A percentile compares a stretch with the other conserved stretches of the same genome.
Evolutionary conservation across 1,284 basidiomycete species (phyloP).

Genomic region (Cutaneotrichosporon cutaneum): DNA sequence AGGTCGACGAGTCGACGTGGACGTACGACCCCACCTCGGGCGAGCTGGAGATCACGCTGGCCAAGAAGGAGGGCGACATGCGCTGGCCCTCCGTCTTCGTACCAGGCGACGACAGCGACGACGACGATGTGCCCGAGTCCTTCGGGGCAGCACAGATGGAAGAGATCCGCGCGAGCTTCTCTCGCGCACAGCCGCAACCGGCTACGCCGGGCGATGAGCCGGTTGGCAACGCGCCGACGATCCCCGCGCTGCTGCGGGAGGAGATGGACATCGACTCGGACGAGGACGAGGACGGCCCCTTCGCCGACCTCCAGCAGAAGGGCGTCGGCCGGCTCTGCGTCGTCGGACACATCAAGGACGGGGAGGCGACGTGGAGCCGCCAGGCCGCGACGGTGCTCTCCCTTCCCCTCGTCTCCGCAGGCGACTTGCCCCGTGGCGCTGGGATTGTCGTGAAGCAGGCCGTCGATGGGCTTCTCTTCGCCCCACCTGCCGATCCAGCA

Average conservation of each 20-base stretch:
- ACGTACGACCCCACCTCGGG: conserved; percentile 75
- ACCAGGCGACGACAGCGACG: conserved; percentile 36
- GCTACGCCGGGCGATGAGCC: conserved; percentile 16
- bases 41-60: conserved; percentile 74
- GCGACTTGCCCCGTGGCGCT: conserved; percentile 31
- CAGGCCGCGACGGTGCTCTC: conserved; percentile 36
- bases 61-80: conserved; percentile 70
- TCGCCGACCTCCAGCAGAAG: conserved; percentile 47
- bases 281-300: conserved; percentile 40
- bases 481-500: conserved; percentile 31
- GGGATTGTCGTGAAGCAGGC: conserved; percentile 72
- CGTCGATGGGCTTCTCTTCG: conserved; percentile 76
- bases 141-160: conserved; percentile 79
- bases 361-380: conserved; percentile 34
- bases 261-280: conserved; percentile 53
- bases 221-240: conserved; percentile 36
- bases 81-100: conserved; percentile 82
- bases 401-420: conserved; percentile 36
- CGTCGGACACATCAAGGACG: conserved; percentile 33
- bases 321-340: conserved; percentile 52
- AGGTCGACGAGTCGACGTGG: conserved; percentile 73
- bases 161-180: conserved; percentile 64
- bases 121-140: conserved; percentile 81
- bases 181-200: not conserved
- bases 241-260: conserved; percentile 49